These are phyloP conservation scores for Trametes elegans DNA, from an alignment of 768 basidiomycete genomes.

Conservation along the genomic window DNA sequence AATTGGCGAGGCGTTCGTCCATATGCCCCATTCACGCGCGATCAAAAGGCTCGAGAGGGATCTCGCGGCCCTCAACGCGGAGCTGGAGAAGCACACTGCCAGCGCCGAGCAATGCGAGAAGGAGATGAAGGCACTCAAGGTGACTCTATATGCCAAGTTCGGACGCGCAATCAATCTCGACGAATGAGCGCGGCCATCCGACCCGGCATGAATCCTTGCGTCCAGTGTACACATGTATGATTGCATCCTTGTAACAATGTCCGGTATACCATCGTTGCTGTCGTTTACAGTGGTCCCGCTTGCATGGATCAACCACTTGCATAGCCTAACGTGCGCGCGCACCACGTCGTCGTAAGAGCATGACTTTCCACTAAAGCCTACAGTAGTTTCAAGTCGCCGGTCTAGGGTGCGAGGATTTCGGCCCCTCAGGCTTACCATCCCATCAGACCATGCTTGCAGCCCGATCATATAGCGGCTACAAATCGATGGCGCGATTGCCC, in stretches of 20 bases:
- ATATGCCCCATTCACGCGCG: constrained; percentile 69
- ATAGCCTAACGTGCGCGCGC: background rate
- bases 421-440: too few relatives aligned
- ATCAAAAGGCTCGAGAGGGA: constrained; percentile 70
- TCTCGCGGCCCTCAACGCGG: constrained; percentile 53
- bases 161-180: constrained; percentile 92
- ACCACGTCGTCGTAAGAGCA: too few relatives aligned
- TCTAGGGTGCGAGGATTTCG: too few relatives aligned
- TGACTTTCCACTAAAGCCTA: too few relatives aligned
- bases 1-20: constrained; percentile 86
- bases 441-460: too few relatives aligned
- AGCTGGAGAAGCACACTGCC: constrained; percentile 48
- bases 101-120: constrained; percentile 65
- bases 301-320: background rate
- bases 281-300: background rate
- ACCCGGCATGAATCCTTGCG: background rate
- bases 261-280: background rate
- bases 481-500: too few relatives aligned
- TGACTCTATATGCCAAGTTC: constrained; percentile 84
- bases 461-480: too few relatives aligned
- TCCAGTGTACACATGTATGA: background rate
- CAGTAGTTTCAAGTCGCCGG: too few relatives aligned
- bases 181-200: constrained; percentile 57
- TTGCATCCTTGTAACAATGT: constrained; percentile 3
- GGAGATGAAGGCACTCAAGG: constrained; percentile 80